Evolutionary conservation across 2,329 filamentous ascomycete species (phyloP).

Genomic region (Cercospora nicotianae): DNA sequence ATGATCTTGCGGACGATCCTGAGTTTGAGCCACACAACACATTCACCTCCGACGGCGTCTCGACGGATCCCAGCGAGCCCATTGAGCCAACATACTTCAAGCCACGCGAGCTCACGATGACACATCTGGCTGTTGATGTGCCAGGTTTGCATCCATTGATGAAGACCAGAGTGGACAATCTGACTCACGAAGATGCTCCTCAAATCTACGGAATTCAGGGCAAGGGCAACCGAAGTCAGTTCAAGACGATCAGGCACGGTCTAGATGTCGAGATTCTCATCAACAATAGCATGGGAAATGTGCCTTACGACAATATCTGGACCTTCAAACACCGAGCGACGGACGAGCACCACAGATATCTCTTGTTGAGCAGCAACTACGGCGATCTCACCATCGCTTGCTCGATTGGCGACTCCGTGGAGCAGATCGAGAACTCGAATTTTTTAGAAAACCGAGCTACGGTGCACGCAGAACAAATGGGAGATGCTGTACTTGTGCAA

Average conservation of each 20-base stretch:
- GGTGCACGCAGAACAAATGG: constrained; percentile 87
- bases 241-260: constrained; percentile 89
- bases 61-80: constrained; percentile 68
- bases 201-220: constrained; percentile 95
- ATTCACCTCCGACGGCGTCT: constrained; percentile 54
- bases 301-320: constrained; percentile 64
- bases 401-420: constrained; percentile 94
- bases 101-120: constrained; percentile 71
- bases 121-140: constrained; percentile 51
- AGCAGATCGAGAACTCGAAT: constrained; percentile 90
- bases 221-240: constrained; percentile 81
- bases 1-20: constrained; percentile 93
- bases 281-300: constrained; percentile 32
- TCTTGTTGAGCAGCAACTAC: constrained; percentile 66
- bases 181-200: constrained; percentile 88
- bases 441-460: constrained; percentile 88
- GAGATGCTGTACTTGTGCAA: constrained; percentile 88
- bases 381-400: constrained; percentile 72
- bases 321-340: constrained; percentile 81
- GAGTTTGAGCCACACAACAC: constrained; percentile 68
- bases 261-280: constrained; percentile 76
- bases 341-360: constrained; percentile 90
- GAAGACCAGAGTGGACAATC: constrained; percentile 87
- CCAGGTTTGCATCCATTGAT: constrained; percentile 86
- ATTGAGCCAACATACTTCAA: constrained; percentile 84